Conservation (phyloP, 768 basidiomycete genomes). For the Erythrobasidium yunnanense region DNA sequence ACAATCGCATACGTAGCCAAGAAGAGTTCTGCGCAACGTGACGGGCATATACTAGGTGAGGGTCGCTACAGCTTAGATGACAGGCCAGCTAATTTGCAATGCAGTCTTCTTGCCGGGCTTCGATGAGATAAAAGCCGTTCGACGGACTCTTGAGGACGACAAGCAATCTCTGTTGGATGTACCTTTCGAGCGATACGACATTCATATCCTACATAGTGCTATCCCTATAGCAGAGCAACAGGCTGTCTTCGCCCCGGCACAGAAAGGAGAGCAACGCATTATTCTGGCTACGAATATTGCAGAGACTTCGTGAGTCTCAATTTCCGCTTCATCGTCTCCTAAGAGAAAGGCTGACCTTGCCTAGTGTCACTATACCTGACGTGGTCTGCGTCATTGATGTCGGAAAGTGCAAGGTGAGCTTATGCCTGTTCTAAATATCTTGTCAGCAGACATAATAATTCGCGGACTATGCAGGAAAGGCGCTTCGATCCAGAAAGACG, state of each 20-base stretch:
- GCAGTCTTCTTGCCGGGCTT: slow-evolving; percentile 84
- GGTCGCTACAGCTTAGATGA: slow-evolving; percentile 52
- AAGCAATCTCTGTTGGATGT: slow-evolving; percentile 47
- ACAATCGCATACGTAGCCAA: slow-evolving; percentile 50
- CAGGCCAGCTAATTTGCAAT: slow-evolving; percentile 34
- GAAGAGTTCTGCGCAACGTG: background rate
- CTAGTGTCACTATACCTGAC: slow-evolving; percentile 63
- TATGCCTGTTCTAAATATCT: background rate
- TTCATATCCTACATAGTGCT: slow-evolving; percentile 79
- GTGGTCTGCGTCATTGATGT: slow-evolving; percentile 45
- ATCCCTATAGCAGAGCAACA: slow-evolving; percentile 82
- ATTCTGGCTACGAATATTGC: slow-evolving; percentile 92
- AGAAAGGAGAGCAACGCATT: slow-evolving; percentile 64
- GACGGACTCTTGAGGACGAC: slow-evolving; percentile 52
- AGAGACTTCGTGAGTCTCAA: slow-evolving; percentile 58
- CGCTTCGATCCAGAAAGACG: slow-evolving; percentile 58
- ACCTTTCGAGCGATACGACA: slow-evolving; percentile 55
- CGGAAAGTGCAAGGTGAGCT: slow-evolving; percentile 38
- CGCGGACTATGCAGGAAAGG: slow-evolving; percentile 41
- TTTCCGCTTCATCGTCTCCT: background rate
- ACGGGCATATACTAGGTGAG: slow-evolving; percentile 52
- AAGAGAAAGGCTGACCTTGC: no score
- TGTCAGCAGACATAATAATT: slow-evolving; percentile 23
- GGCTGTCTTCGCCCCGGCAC: slow-evolving; percentile 72
- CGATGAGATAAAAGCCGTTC: slow-evolving; percentile 73